phyloP scores from a whole-genome alignment of 2,329 filamentous ascomycete genomes.

The Chrysoporthe puriensis region DNA sequence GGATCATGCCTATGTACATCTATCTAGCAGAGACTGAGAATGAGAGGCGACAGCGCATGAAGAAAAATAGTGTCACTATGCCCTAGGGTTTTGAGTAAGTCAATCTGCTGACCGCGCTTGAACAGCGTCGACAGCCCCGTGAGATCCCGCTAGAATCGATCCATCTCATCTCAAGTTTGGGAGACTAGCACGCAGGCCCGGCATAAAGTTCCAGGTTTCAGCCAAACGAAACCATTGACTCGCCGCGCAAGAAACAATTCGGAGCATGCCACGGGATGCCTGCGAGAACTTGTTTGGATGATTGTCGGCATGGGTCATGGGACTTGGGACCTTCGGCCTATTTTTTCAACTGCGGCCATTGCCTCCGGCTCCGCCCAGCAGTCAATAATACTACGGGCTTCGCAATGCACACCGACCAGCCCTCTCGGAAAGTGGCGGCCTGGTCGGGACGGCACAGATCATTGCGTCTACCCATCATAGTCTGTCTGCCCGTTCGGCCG shows the following conservation, averaged over 20 bases:
- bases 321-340: no score
- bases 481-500: no score
- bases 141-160: not conserved
- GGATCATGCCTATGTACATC: not conserved
- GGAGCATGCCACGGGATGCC: not conserved
- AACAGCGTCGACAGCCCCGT: not conserved
- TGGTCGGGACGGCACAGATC: no score
- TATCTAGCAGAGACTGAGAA: not conserved
- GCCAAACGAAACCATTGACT: not conserved
- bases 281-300: not conserved
- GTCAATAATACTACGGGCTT: not conserved
- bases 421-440: no score
- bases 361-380: not conserved
- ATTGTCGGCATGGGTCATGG: no score
- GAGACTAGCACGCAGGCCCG: not conserved
- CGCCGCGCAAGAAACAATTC: not conserved
- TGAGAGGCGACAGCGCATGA: not conserved
- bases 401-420: not conserved
- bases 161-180: not conserved
- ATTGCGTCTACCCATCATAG: no score
- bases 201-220: slow-evolving; percentile 2
- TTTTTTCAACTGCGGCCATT: no score
- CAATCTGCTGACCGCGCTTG: not conserved
- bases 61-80: not conserved
- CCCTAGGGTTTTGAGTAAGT: not conserved